These are phyloP conservation scores for Alternaria burnsii DNA, from an alignment of 2,329 filamentous ascomycete species.

Conservation along the genomic window DNA sequence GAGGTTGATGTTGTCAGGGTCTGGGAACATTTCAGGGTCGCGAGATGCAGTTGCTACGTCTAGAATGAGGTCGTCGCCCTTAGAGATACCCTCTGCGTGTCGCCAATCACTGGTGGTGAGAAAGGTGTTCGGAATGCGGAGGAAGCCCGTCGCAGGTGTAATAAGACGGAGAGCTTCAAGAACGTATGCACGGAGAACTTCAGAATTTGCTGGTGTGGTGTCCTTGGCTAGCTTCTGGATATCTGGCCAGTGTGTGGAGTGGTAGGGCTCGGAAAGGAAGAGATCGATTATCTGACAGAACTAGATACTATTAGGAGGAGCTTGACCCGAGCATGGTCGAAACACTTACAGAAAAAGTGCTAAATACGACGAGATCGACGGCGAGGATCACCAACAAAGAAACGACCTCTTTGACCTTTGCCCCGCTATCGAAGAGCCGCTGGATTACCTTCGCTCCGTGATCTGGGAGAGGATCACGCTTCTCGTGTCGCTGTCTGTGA, in stretches of 20 bases:
- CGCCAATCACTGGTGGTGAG: not conserved
- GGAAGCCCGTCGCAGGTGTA: not conserved
- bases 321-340: too few relatives aligned
- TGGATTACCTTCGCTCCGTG: not conserved
- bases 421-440: not conserved
- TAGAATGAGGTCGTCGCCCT: not conserved
- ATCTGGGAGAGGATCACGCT: not conserved
- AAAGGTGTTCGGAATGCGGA: not conserved
- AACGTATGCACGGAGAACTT: not conserved
- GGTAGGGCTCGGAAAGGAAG: not conserved
- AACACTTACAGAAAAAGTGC: not conserved
- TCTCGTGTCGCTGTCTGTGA: not conserved
- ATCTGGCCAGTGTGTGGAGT: not conserved
- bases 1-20: not conserved
- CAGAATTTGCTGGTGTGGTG: not conserved
- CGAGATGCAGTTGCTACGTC: not conserved
- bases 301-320: not conserved
- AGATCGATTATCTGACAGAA: not conserved
- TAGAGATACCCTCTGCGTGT: not conserved
- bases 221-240: not conserved
- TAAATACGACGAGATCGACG: not conserved
- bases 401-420: not conserved
- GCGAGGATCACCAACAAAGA: not conserved
- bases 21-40: not conserved
- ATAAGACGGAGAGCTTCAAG: not conserved